Evolutionary conservation across 768 basidiomycete species (phyloP).

Genomic region (Rhizopogon vulgaris): DNA sequence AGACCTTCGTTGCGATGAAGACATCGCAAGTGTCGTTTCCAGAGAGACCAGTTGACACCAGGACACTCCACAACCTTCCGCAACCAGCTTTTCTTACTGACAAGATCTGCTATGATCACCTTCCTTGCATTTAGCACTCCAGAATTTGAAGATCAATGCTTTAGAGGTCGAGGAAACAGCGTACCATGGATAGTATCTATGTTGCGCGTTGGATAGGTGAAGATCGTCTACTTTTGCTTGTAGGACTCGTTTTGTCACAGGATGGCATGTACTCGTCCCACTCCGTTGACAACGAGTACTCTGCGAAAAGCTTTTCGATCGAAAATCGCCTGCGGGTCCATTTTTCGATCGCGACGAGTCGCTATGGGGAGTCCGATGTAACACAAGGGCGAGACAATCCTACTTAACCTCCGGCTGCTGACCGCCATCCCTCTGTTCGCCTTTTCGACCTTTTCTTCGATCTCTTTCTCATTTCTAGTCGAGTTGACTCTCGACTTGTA

Average conservation of each 20-base stretch:
- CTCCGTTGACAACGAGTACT: constrained; percentile 6
- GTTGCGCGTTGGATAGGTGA: neutral
- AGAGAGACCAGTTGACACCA: constrained; percentile 1
- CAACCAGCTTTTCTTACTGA: neutral
- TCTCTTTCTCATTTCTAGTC: constrained; percentile 35
- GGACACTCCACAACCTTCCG: neutral
- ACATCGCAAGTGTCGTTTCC: constrained; percentile 1
- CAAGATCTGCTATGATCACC: neutral
- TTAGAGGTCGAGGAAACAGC: neutral
- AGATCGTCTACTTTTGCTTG: neutral
- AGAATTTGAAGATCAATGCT: neutral
- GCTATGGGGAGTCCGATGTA: constrained; percentile 8
- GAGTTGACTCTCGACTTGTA: constrained; percentile 63
- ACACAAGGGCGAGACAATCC: neutral
- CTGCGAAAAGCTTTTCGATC: constrained; percentile 2
- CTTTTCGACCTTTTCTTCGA: constrained; percentile 18
- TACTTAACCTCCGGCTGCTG: constrained; percentile 5
- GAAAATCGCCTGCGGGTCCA: neutral
- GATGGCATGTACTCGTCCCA: neutral
- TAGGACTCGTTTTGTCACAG: neutral
- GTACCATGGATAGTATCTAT: no score
- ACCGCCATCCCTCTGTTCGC: neutral
- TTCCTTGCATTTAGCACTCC: neutral
- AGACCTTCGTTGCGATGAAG: constrained; percentile 4
- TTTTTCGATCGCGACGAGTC: constrained; percentile 2